Conservation (phyloP, 805 yeast species). For the Myxozyma geophila region DNA sequence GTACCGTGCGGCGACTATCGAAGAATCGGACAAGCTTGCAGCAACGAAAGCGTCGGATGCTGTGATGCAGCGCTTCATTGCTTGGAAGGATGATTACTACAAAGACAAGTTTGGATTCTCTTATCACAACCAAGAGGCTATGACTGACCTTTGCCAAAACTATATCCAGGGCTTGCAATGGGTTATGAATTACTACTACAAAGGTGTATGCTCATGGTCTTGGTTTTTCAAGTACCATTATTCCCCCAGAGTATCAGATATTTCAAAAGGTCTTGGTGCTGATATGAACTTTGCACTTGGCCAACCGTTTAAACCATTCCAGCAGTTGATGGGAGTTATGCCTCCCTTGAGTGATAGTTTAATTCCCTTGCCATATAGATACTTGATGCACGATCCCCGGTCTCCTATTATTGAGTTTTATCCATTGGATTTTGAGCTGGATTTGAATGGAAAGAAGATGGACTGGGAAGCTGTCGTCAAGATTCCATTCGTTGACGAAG, state of each 20-base stretch:
- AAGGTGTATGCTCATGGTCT: slow-evolving; percentile 92
- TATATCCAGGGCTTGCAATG: slow-evolving; percentile 95
- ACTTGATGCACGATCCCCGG: slow-evolving; percentile 79
- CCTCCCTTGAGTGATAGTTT: slow-evolving; percentile 87
- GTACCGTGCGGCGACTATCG: slow-evolving; percentile 25
- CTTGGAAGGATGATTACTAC: slow-evolving; percentile 88
- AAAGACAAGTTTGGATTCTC: slow-evolving; percentile 75
- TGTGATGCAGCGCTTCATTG: slow-evolving; percentile 73
- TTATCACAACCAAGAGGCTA: slow-evolving; percentile 58
- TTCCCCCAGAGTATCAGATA: slow-evolving; percentile 87
- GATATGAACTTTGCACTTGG: slow-evolving; percentile 70
- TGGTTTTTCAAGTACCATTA: slow-evolving; percentile 93
- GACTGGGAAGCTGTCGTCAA: slow-evolving; percentile 98
- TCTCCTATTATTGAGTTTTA: slow-evolving; percentile 91
- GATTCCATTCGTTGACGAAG: slow-evolving; percentile 87
- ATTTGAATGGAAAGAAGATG: slow-evolving; percentile 92
- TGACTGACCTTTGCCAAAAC: slow-evolving; percentile 70
- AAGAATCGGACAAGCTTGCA: slow-evolving; percentile 48
- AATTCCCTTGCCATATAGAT: slow-evolving; percentile 75
- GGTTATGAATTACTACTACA: slow-evolving; percentile 90
- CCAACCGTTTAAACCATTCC: slow-evolving; percentile 85
- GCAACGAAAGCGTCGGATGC: slow-evolving; percentile 63
- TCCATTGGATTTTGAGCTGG: slow-evolving; percentile 84
- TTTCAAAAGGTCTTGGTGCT: slow-evolving; percentile 63
- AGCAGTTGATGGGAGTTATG: slow-evolving; percentile 95